Base-by-base conservation (phyloP, 257 asterid species). In the Ehretia macrophylla region DNA sequence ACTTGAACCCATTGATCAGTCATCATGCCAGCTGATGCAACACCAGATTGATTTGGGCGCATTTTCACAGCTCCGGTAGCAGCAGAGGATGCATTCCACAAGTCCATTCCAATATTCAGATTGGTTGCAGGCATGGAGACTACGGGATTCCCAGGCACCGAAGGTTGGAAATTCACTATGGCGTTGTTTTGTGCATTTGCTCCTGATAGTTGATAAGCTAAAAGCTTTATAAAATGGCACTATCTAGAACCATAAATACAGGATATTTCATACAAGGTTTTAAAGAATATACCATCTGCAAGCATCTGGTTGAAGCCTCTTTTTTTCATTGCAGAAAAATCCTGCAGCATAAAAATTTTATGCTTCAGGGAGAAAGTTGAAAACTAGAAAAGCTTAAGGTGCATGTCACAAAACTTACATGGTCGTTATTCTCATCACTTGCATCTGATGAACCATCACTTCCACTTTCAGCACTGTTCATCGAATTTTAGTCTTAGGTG, bases 301-400 rank as follows among this genome's bases (percentile, higher is more conserved):
- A 92, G 95, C 99, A 88, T 92, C 76, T 81, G 95, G 49, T 86
- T 86, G 56, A 92, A 92, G 72, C 95, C 88, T 71, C 97, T 95
- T 78, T 81, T 88, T 84, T 83, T 92, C 44, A 80, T 53, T 22
- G 69, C 84, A 65, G 95, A 68, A 61, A 68, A 82, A 59, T 78
- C 97, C 99, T 84, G 61, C 16, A 42, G 14, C 12, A 42, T 42
- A 42, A 4, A 42, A 10, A 42, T 14, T 1, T 42, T 14, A 42
- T 10, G 47, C 8, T 42, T 4, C 47, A 42, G 47, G 16, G 16
- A 42, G 47, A 42, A 42, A 10, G 47, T 10, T 10, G 3, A 42
- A 10, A 42, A 42, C 3, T 27, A 6, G 35, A 27, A 27, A 27
- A 27, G 35, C 35, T 27, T 6, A 42, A 42, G 12, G 8, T 3